These are phyloP conservation scores for Pleurozium schreberi DNA, from an alignment of 225 moss, liverwort and hornwort species.

Conservation along the genomic window DNA sequence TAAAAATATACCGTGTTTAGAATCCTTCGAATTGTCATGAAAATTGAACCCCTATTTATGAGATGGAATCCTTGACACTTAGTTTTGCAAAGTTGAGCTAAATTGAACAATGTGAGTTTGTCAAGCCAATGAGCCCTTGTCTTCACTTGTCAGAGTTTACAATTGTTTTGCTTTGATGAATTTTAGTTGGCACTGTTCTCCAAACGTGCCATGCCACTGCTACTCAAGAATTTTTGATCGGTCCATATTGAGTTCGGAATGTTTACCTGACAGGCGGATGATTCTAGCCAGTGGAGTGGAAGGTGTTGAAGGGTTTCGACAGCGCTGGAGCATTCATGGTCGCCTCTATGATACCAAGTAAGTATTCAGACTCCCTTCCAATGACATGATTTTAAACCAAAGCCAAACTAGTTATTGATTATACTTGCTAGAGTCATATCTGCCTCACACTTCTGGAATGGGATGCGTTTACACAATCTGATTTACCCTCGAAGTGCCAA, in stretches of 20 bases:
- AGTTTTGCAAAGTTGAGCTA: background rate
- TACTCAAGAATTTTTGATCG: background rate
- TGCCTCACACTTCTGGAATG: background rate
- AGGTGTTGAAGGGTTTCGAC: conserved; percentile 88
- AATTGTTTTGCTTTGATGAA: background rate
- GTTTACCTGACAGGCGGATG: conserved; percentile 42
- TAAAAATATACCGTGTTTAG: too few relatives aligned
- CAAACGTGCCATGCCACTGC: background rate
- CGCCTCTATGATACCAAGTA: conserved; percentile 70
- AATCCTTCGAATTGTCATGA: background rate
- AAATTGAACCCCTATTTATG: background rate
- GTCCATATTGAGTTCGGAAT: background rate
- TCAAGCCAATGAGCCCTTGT: background rate
- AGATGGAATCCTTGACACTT: background rate
- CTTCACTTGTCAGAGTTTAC: background rate
- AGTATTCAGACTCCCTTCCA: background rate
- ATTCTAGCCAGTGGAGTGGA: conserved; percentile 69
- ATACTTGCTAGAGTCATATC: background rate
- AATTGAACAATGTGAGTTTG: background rate
- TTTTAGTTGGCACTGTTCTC: background rate
- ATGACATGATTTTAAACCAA: background rate
- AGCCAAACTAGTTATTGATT: background rate
- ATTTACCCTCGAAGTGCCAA: background rate
- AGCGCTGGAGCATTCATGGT: conserved; percentile 88
- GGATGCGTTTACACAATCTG: background rate